Base-by-base conservation (phyloP, 2,329 filamentous ascomycete genomes). In the Trichoderma harzianum region DNA sequence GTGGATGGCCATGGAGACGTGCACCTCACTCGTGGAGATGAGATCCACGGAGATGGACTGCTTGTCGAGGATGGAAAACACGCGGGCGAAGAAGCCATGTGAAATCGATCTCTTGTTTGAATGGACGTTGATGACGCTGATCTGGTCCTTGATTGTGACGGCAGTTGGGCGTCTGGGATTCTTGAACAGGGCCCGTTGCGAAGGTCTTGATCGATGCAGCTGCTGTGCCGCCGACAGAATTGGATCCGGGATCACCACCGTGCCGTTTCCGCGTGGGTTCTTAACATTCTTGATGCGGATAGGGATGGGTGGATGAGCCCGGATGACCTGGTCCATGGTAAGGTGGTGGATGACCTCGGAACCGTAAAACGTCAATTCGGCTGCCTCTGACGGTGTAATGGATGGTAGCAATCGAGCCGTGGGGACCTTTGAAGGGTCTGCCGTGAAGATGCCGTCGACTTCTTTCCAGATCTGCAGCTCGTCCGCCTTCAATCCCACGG, bases 401-500 rank as follows among this genome's bases (percentile, higher is more conserved):
- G 91, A 91, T 12, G 91, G 84, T 58, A 99, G 87, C n/a, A 99
- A 86, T 61, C 92, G 88, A n/a, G 96, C 97, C 1, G 95, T 98
- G 3, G 95, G 95, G 34, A 97, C 94, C 83, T 97, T 97, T 77
- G 92, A 90, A 3, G 94, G 94, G 78, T 98, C 95, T 7, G 87
- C 87, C 2, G 88, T 91, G 82, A 97, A 96, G 79, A 98, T 97
- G 72, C 94, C 95, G 81, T 99, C 96, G 7, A 99, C 96, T 80
- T 99, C 96, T 84, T 99, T 99, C 96, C 96, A 98, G 74, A 99
- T 93, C 82, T 99, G 96, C 67, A 99, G 87, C 81, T 99, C 96
- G 69, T 91, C 85, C 1, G 96, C 96, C 76, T 89, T 86, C n/a
- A 97, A 85, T 5, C 94, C 95, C 11, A 99, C 95, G 1, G 96